Evolutionary conservation across 768 basidiomycete species (phyloP).

Genomic region (Cystoderma amianthinum): DNA sequence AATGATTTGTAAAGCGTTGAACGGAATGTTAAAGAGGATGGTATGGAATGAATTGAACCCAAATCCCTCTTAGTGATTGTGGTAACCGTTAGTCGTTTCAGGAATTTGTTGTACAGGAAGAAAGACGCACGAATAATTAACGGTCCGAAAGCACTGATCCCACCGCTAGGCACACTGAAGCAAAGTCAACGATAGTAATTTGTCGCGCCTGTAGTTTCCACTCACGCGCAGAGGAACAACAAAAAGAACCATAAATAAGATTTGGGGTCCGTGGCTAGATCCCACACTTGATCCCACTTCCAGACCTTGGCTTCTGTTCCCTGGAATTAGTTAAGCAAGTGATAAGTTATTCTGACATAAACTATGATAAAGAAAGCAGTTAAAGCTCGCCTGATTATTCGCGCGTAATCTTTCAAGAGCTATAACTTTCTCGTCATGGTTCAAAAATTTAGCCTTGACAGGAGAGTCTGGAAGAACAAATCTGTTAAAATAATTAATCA

Average conservation of each 20-base stretch:
- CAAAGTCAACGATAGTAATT: conserved; percentile 5
- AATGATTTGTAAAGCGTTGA: conserved; percentile 32
- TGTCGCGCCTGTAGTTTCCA: too few species aligned
- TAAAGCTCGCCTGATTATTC: conserved; percentile 29
- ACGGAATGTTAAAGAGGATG: conserved; percentile 45
- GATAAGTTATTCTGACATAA: background rate
- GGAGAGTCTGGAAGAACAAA: conserved; percentile 39
- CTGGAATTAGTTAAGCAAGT: conserved; percentile 5
- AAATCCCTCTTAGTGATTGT: conserved; percentile 21
- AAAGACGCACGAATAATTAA: conserved; percentile 27
- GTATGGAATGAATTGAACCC: conserved; percentile 33
- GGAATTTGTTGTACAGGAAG: too few species aligned
- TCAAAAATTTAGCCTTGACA: conserved; percentile 30
- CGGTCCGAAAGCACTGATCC: conserved; percentile 35
- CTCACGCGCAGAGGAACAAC: conserved; percentile 34
- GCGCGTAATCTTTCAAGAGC: conserved; percentile 33
- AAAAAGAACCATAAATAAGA: conserved; percentile 34
- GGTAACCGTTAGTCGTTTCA: background rate
- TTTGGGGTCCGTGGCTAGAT: conserved; percentile 30
- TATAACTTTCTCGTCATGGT: conserved; percentile 30
- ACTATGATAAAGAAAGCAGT: background rate
- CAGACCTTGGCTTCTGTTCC: conserved; percentile 37
- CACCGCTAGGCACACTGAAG: conserved; percentile 26
- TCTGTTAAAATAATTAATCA: conserved; percentile 9
- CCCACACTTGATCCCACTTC: conserved; percentile 37